Evolutionary conservation across 2,329 filamentous ascomycete species (phyloP), one percentile per base, ranked within the genome.

Genomic region (Teratosphaeria destructans): DNA sequence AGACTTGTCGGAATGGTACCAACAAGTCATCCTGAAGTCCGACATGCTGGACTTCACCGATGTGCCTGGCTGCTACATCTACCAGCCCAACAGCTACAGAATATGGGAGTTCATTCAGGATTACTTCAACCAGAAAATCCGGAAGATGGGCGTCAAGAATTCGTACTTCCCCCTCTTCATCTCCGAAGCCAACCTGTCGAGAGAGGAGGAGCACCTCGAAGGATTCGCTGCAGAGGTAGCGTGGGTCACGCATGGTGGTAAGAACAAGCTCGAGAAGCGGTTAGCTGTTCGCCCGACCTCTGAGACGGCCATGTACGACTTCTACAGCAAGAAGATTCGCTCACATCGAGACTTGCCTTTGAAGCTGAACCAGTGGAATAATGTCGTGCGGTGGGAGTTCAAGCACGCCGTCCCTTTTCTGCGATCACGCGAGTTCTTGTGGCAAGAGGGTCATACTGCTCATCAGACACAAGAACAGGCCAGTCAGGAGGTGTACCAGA

Each of bases 21-120:
- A 96, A 77, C 93, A 99, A 77, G 89, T 97, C 62, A 88, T 99
- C 60, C 86, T 92, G 71, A 99, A 99, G 83, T 90, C 90, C 68
- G 90, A 96, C 74, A 89, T 99, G 88, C 87, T 97, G 69, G 92
- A 96, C 71, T 99, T 96, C 83, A 97, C 96, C 71, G 89, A 96
- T 77, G 93, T 97, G 63, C 90, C 92, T n/a, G 90, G 92, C 55
- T 96, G 95, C 79, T 97, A 96, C 76, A 94, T 97, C 73, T 83
- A 95, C 74, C 92, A 84, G 77, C 85, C 85, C 56, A 79, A 81
- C 61, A 85, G 84, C 19, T 87, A 83, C 73, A 80, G 80, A 62
- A 85, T 88, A 70, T 88, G 85, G 85, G 84, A 87, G 70, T 77
- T 81, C 65, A 86, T 88, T 63, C 83, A 85, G 67, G 73, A 70